Evolutionary conservation across 2,329 filamentous ascomycete genomes (phyloP).

Genomic region (Polychaeton citri): DNA sequence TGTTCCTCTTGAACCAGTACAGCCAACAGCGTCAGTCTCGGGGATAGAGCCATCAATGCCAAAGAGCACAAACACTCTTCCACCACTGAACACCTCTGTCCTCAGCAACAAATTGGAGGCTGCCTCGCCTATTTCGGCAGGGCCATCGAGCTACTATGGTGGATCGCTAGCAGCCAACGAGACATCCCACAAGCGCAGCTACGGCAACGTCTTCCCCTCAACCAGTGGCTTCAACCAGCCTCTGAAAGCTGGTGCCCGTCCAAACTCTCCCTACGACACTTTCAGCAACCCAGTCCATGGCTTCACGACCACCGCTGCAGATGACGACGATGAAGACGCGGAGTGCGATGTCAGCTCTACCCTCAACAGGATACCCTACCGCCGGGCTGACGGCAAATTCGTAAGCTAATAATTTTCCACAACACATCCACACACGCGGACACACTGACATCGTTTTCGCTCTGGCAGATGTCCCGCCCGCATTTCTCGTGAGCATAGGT

Average conservation of each 20-base stretch:
- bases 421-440: neutral
- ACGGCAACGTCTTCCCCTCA: constrained; percentile 32
- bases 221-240: constrained; percentile 27
- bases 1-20: constrained; percentile 12
- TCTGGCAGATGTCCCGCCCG: neutral
- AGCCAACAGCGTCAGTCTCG: constrained; percentile 11
- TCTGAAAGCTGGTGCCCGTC: constrained; percentile 31
- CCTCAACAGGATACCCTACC: constrained; percentile 30
- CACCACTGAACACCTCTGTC: constrained; percentile 28
- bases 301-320: constrained; percentile 11
- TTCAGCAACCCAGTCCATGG: neutral
- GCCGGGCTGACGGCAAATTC: constrained; percentile 29
- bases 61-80: constrained; percentile 20
- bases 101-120: constrained; percentile 27
- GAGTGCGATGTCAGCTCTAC: constrained; percentile 19
- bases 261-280: constrained; percentile 13
- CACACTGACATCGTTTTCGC: neutral
- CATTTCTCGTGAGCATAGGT: neutral
- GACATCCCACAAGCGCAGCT: constrained; percentile 30
- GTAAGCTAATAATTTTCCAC: neutral
- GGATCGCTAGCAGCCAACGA: constrained; percentile 16
- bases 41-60: constrained; percentile 9
- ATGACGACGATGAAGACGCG: constrained; percentile 22
- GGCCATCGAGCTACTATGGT: constrained; percentile 4
- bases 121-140: constrained; percentile 30